Base-by-base conservation (phyloP, 331 rosid genomes). In the Pyrus hybrid region DNA sequence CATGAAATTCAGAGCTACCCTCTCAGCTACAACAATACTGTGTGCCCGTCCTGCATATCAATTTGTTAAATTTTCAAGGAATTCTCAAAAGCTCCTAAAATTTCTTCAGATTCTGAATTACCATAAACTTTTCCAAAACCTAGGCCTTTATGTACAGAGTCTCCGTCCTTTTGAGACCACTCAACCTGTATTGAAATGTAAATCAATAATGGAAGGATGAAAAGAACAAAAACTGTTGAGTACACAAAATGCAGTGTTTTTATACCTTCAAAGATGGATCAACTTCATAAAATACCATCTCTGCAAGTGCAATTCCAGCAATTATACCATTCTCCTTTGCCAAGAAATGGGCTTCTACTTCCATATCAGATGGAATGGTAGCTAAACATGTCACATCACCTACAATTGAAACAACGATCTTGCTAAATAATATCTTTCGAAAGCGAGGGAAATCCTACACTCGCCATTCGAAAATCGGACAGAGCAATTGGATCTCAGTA, bases 1-100 rank as follows among this genome's bases (percentile, higher is more conserved):
- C 97, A 91, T 93, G 79, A 93, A 91, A 86, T 93, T 93, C 71
- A 93, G 89, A 33, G 85, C 95, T 23, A 93, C 90, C 85, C 98
- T 86, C 83, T 93, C 95, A 70, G 97, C 98, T 60, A 87, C 88
- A 75, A 90, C 87, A 73, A 93, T 87, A 88, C 77, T 87, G 79
- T 90, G 92, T 0, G 98, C 97, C 66, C 85, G 83, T 76, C 98
- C 98, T 93, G 87, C 83, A 83, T 25, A 77, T 43, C 60, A 77
- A 73, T 78, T 18, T 53, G 18, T 29, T 58, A 63, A 83, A 70
- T 70, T 72, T 54, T 68, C 21, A 63, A 53, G 63, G 71, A 63
- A 81, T 37, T 81, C 74, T 72, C 67, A 82, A 76, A 80, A 53
- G 56, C 41, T 30, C 63, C 20, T 25, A 33, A 72, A 3, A 17